phyloP scores from a whole-genome alignment of 306 rosid genomes.

The Rubus parviflorus region DNA sequence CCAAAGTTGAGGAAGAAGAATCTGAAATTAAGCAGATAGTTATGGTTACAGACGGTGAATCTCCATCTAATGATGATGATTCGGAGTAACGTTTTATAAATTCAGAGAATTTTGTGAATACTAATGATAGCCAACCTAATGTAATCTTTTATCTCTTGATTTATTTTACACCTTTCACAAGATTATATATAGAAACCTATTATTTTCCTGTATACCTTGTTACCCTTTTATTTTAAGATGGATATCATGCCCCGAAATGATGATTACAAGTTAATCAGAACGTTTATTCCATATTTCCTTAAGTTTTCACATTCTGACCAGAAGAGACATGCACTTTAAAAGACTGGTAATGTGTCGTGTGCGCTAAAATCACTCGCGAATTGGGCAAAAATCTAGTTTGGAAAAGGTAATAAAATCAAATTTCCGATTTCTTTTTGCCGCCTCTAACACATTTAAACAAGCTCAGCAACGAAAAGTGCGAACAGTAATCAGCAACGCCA shows the following conservation, averaged over 20 bases:
- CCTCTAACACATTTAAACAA: too few species aligned
- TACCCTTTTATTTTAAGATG: background rate
- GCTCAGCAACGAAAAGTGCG: too few species aligned
- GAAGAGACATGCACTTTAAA: too few species aligned
- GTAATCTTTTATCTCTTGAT: background rate
- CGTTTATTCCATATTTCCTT: background rate
- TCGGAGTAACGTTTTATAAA: conserved; percentile 33
- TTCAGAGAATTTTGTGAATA: conserved; percentile 16
- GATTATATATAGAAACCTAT: background rate
- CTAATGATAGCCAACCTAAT: background rate
- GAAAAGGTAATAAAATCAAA: too few species aligned
- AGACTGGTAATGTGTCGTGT: too few species aligned
- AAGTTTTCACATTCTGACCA: too few species aligned
- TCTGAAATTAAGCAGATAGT: conserved; percentile 38
- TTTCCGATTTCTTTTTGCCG: too few species aligned
- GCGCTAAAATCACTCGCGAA: too few species aligned
- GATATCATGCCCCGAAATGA: background rate
- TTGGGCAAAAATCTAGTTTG: too few species aligned
- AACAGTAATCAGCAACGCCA: too few species aligned
- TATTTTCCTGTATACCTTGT: background rate
- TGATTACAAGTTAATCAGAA: background rate
- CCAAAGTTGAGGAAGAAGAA: conserved; percentile 42
- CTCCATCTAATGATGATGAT: conserved; percentile 32
- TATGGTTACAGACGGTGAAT: conserved; percentile 56
- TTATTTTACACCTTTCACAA: background rate